A percentile compares a stretch with the other conserved stretches of the same genome.
These are phyloP conservation scores for Penicillium digitatum DNA, from an alignment of 2,329 filamentous ascomycete species.

Conservation along the genomic window DNA sequence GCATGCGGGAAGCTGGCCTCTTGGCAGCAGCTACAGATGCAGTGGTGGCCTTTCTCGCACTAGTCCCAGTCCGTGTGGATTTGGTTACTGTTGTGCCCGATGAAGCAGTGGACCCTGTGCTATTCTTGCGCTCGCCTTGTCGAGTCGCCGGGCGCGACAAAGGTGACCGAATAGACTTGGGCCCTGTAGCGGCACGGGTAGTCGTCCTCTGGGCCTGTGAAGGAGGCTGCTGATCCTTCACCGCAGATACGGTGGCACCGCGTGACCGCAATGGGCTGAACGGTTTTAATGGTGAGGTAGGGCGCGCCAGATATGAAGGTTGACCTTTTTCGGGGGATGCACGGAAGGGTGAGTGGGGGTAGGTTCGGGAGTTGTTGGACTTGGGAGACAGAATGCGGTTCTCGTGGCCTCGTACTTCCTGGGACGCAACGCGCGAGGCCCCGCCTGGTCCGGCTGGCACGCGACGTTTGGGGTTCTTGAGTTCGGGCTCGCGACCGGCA, in stretches of 20 bases:
- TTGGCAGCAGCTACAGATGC: slow-evolving; percentile 28
- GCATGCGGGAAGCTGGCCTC: slow-evolving; percentile 29
- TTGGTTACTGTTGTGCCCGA: slow-evolving; percentile 39
- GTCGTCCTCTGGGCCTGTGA: slow-evolving; percentile 31
- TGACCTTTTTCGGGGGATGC: slow-evolving; percentile 41
- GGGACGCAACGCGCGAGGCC: slow-evolving; percentile 41
- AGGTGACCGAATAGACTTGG: slow-evolving; percentile 29
- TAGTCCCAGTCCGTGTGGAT: slow-evolving; percentile 26
- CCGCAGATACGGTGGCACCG: slow-evolving; percentile 25
- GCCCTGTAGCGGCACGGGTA: slow-evolving; percentile 29
- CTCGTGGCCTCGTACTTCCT: slow-evolving; percentile 45
- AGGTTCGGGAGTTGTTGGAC: slow-evolving; percentile 71
- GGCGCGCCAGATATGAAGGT: slow-evolving; percentile 55
- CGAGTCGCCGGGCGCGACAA: slow-evolving; percentile 38
- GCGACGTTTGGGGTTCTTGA: slow-evolving; percentile 68
- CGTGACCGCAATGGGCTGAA: slow-evolving; percentile 39
- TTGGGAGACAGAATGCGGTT: slow-evolving; percentile 72
- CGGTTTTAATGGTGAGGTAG: slow-evolving; percentile 61
- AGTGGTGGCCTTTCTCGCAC: slow-evolving; percentile 30
- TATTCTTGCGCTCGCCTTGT: slow-evolving; percentile 38
- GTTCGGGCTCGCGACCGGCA: slow-evolving; percentile 35
- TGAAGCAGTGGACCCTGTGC: slow-evolving; percentile 37
- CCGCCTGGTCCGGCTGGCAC: slow-evolving; percentile 41
- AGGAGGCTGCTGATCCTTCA: slow-evolving; percentile 27
- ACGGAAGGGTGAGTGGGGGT: slow-evolving; percentile 55